phyloP scores from a whole-genome alignment of 2,329 filamentous ascomycete genomes.

The Clarireedia hainanense region DNA sequence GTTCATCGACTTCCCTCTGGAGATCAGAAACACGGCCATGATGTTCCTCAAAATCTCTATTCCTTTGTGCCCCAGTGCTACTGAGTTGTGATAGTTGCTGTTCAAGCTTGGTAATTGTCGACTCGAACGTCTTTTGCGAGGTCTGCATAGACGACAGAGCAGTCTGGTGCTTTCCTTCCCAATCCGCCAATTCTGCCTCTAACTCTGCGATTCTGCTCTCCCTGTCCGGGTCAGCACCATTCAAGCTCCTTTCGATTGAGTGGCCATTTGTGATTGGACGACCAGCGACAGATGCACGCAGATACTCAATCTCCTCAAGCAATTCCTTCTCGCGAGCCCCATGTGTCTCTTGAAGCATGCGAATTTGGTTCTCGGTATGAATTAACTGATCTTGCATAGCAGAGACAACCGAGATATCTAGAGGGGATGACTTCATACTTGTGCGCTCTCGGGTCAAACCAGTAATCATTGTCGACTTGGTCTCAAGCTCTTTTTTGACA shows the following conservation, averaged over 20 bases:
- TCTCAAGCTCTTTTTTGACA: conserved; percentile 92
- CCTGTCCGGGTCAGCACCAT: conserved; percentile 21
- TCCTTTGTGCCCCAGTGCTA: conserved; percentile 35
- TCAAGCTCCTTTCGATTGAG: conserved; percentile 5
- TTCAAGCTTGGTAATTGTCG: conserved; percentile 69
- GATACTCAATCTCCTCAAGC: conserved; percentile 57
- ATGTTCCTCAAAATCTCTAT: conserved; percentile 44
- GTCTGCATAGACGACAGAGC: conserved; percentile 62
- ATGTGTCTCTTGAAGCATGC: conserved; percentile 64
- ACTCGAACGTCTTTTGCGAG: conserved; percentile 64
- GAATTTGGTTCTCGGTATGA: conserved; percentile 75
- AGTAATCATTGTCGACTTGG: conserved; percentile 91
- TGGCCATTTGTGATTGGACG: conserved; percentile 14
- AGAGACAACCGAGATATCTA: conserved; percentile 87
- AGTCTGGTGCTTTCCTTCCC: conserved; percentile 68
- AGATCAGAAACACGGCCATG: conserved; percentile 49
- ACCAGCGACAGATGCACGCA: conserved; percentile 39
- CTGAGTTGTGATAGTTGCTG: conserved; percentile 35
- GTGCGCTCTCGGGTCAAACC: conserved; percentile 88
- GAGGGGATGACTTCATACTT: conserved; percentile 74
- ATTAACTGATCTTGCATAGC: conserved; percentile 82
- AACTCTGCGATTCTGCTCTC: conserved; percentile 47
- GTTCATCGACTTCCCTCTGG: conserved; percentile 70
- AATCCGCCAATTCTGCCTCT: conserved; percentile 62
- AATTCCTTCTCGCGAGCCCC: conserved; percentile 69